Evolutionary conservation across 208 protist genomes (phyloP), one percentile per base, ranked within the genome.

Genomic region (Leishmania gerbilli): DNA sequence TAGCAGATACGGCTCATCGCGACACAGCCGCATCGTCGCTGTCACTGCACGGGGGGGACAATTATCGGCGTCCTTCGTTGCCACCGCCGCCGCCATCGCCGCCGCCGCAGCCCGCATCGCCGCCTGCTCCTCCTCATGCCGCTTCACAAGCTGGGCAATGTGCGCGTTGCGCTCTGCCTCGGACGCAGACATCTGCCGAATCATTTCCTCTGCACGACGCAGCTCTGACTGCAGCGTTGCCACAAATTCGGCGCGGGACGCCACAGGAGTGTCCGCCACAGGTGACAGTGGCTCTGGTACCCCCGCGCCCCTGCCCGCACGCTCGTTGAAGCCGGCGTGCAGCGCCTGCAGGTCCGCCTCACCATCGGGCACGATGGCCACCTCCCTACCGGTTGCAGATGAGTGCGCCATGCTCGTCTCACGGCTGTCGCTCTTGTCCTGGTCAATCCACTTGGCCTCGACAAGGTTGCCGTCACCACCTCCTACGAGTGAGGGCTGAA

Each of bases 1-100:
- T 37, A 97, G 80, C 77, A 97, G 37, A 76, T 95, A 95, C 6
- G 86, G 86, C 45, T 91, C 88, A 17, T 84, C 83, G 5, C 87
- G 78, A 27, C 69, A 55, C 51, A 88, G 64, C 0, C 81, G 85
- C 77, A 93, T 71, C 13, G 88, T 88, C 11, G 55, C 65, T 4
- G 71, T 75, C 42, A 65, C 42, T 45, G 80, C 79, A 37, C 72
- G 84, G 3, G 85, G 72, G 24, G 81, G 82, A 19, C 65, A 71
- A 71, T 81, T 84, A 27, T 80, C 76, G n/a, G 74, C 74, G 37
- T 76, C 65, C 71, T 71, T 71, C 6, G 77, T 74, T 31, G 79
- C 82, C 56, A 60, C 67, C 49, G 74, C 74, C 27, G 65, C 77
- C 6, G 69, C 69, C 64, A 47, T 56, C 47, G 76, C 67, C 37